A percentile compares a stretch with the other conserved stretches of the same genome.
Conservation (phyloP, 305 asterid genomes). For the Solanum hybrid region DNA sequence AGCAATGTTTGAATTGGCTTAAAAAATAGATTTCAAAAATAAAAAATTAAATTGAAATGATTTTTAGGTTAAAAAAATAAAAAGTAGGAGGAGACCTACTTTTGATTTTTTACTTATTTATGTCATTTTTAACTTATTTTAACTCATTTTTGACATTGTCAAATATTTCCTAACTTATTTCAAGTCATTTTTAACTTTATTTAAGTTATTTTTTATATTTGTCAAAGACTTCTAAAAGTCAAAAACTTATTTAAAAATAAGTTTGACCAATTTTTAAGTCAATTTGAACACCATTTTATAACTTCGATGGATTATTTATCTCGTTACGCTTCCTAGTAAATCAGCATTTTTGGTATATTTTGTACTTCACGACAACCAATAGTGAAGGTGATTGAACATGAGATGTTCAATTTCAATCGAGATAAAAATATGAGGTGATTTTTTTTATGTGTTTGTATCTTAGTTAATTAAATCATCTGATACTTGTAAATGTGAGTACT, state of each 20-base stretch:
- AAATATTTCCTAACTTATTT: neutral
- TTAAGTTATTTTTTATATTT: too few relatives aligned
- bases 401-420: neutral
- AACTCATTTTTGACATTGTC: too few relatives aligned
- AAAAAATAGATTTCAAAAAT: too few relatives aligned
- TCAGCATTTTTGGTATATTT: neutral
- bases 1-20: neutral
- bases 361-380: neutral
- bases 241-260: too few relatives aligned
- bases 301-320: neutral
- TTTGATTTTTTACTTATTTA: too few relatives aligned
- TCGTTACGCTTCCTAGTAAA: neutral
- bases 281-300: neutral
- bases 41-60: too few relatives aligned
- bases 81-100: too few relatives aligned
- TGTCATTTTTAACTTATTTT: too few relatives aligned
- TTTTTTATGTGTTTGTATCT: neutral
- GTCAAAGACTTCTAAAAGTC: neutral
- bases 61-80: too few relatives aligned
- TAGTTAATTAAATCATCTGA: neutral
- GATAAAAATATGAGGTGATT: neutral
- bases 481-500: neutral
- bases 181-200: neutral
- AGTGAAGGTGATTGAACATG: neutral
- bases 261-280: neutral